Base-by-base conservation (phyloP, 2,329 filamentous ascomycete genomes). In the Nemania diffusa region DNA sequence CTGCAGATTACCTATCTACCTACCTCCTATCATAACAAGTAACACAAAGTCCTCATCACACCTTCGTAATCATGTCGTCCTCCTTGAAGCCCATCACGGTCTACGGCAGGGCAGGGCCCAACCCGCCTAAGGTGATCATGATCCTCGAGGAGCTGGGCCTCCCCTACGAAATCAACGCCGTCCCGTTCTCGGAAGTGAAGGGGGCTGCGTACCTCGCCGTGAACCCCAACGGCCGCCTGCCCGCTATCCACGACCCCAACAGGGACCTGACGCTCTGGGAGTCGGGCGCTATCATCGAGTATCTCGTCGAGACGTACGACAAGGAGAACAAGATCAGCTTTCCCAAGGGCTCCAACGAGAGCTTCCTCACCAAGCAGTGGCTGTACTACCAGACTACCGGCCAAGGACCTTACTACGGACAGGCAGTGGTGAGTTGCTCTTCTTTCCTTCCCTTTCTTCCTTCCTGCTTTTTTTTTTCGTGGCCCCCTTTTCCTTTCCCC, bases 331-430 rank as follows among this genome's bases (percentile, higher is more conserved):
- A 76, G 53, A 62, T 84, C 26, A 79, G 76, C 55, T 83, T 80
- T 67, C 65, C 64, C 6, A 57, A 72, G 0, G 73, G 74, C 1
- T 75, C 73, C 4, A 73, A 76, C 2, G 81, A 83, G 34, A 74
- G 72, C 57, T 81, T 79, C 67, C 74, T 78, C 2, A 78, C 79
- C 3, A 80, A 79, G 65, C 81, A 83, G 46, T 84, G 81, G 79
- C 77, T 84, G 4, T 79, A 78, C 71, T 83, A 79, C 73, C 82
- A 85, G 73, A 74, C 75, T 46, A 78, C 78, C 1, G 82, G 82
- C 7, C 83, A 85, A 69, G 83, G 82, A 0, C 83, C 83, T 0
- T 85, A 84, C 71, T 84, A 79, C 65, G 84, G 84, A 15, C 83
- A 85, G 71, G 75, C 74, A 0, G 76, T 74, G 29, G 69, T 70